Evolutionary conservation across 2,329 filamentous ascomycete genomes (phyloP).

Genomic region (Aphanoascus verrucosus): DNA sequence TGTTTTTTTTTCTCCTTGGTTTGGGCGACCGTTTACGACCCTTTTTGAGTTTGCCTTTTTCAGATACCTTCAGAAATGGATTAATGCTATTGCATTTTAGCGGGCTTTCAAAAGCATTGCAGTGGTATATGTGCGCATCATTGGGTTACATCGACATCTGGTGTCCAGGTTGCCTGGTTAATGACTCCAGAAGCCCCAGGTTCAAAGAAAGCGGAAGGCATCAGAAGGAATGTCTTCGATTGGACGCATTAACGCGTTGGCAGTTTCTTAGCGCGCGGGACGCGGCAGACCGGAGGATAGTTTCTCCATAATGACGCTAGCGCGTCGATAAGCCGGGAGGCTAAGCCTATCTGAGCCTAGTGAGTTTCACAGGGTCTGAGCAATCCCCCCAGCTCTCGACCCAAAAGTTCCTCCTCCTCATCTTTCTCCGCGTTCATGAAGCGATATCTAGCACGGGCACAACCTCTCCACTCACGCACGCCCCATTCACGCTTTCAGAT

Average conservation of each 20-base stretch:
- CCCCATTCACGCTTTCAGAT: background rate
- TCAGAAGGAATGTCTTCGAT: background rate
- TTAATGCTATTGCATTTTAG: background rate
- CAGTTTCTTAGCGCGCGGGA: background rate
- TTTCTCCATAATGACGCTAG: background rate
- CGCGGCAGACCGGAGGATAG: background rate
- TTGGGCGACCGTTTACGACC: background rate
- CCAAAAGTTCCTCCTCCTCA: background rate
- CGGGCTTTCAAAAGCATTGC: background rate
- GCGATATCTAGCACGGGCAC: background rate
- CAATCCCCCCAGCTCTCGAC: slow-evolving; percentile 4
- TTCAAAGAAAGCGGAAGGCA: background rate
- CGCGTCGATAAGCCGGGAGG: background rate
- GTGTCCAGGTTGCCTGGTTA: too few species aligned
- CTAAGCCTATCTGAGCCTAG: slow-evolving; percentile 4
- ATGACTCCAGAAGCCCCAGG: too few species aligned
- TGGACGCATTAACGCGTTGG: background rate
- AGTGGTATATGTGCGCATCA: background rate
- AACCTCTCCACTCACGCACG: background rate
- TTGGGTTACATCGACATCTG: background rate
- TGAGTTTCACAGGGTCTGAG: slow-evolving; percentile 11
- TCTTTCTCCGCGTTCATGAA: slow-evolving; percentile 5
- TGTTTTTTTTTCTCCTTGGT: slow-evolving; percentile 5
- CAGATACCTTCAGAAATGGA: slow-evolving; percentile 7
- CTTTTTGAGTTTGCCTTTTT: background rate